Evolutionary conservation across 371 early-diverging fungal genomes (phyloP), one percentile per base, ranked within the genome.

Genomic region (Circinella umbellata): DNA sequence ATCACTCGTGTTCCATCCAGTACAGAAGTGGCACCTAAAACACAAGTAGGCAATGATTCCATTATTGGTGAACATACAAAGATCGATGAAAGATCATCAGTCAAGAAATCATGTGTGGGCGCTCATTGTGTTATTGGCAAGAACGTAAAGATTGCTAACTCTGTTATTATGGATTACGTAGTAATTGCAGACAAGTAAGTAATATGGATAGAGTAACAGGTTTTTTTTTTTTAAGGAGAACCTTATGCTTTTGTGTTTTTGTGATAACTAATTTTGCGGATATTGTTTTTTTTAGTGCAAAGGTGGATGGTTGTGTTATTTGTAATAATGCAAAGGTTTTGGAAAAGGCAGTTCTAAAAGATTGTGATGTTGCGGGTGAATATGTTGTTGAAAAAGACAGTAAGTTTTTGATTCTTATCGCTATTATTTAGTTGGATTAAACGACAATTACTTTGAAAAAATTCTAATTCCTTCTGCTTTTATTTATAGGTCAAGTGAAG

Each of bases 151-250:
- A 94, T 98, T 72, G 89, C 88, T 64, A 95, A 95, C 76, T 94
- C 94, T 18, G 90, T 98, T 51, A 85, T 98, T 62, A 95, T 96
- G 97, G 98, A 98, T 76, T 88, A 96, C 72, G 93, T 93, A n/a
- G 84, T 91, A 8, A 84, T 96, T 63, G 94, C 90, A 57, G 96
- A 96, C 76, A 85, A 87, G 92, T 94, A 87, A 75, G 84, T 80
- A 46, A 14, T 14, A 8, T 0, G 14, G 39, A 9, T 62, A 62
- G 42, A 42, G 4, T 17, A 61, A 42, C 27, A 27, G n/a, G n/a
- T 17, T 15, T 51, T 5, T 51, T 61, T 1, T 61, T 34, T 61
- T 34, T 8, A 17, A 20, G 39, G 39, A n/a, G n/a, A n/a, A n/a
- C n/a, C n/a, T n/a, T n/a, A n/a, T n/a, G n/a, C n/a, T n/a, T n/a